Conservation (phyloP, 352 stramenopile species). For the Albugo laibachii region DNA sequence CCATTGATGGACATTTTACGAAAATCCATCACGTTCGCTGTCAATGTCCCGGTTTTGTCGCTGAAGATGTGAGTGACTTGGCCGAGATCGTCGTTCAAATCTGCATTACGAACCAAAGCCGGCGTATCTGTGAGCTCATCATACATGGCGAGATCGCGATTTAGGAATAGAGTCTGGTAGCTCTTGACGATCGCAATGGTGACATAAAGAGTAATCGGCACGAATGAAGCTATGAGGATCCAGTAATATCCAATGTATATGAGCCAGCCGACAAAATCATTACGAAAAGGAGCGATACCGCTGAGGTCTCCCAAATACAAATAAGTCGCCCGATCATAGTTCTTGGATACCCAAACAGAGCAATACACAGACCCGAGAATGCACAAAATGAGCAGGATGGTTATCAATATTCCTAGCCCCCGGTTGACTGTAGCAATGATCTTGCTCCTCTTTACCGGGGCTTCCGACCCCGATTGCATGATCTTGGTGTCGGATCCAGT, state of each 20-base stretch:
- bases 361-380: conserved; percentile 47
- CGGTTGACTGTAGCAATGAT: conserved; percentile 69
- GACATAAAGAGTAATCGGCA: conserved; percentile 79
- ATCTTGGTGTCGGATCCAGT: conserved; percentile 73
- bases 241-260: conserved; percentile 78
- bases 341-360: conserved; percentile 36
- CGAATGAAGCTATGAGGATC: conserved; percentile 76
- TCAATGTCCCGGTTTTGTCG: conserved; percentile 74
- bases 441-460: conserved; percentile 59
- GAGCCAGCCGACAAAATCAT: conserved; percentile 42
- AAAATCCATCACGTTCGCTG: conserved; percentile 79
- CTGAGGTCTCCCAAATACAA: conserved; percentile 43
- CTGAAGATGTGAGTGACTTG: conserved; percentile 81
- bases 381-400: conserved; percentile 44
- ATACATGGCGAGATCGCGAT: conserved; percentile 75
- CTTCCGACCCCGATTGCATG: conserved; percentile 65
- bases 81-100: conserved; percentile 72
- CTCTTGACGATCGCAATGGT: conserved; percentile 75
- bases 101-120: conserved; percentile 58
- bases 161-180: conserved; percentile 75
- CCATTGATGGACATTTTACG: conserved; percentile 75
- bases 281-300: conserved; percentile 38
- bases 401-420: conserved; percentile 55
- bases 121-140: conserved; percentile 58
- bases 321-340: conserved; percentile 39